Conservation (phyloP, 2,329 filamentous ascomycete genomes). For the Fusarium scirpi region DNA sequence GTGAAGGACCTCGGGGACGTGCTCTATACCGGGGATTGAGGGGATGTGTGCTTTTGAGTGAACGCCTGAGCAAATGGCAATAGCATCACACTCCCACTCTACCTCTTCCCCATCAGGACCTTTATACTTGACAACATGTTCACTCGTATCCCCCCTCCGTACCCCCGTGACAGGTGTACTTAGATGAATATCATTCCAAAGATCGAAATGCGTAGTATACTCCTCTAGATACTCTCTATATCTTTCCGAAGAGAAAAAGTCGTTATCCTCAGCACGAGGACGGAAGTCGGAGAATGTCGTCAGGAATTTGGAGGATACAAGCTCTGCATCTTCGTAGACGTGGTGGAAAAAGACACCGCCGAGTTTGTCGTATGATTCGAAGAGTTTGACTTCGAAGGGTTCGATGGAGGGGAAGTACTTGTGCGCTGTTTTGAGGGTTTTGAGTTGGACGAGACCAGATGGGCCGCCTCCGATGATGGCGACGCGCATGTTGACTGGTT, state of each 20-base stretch:
- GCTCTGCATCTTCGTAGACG: constrained; percentile 1
- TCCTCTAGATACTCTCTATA: constrained; percentile 1
- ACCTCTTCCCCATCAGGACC: neutral
- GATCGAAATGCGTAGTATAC: neutral
- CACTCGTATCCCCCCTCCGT: neutral
- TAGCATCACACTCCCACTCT: constrained; percentile 8
- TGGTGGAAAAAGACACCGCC: neutral
- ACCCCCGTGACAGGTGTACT: neutral
- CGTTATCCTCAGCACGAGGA: neutral
- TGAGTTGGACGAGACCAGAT: neutral
- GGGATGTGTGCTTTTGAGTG: constrained; percentile 5
- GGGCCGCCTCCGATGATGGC: neutral
- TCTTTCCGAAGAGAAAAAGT: neutral
- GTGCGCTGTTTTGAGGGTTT: neutral
- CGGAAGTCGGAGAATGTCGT: constrained; percentile 8
- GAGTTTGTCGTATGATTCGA: constrained; percentile 1
- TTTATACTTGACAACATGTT: neutral
- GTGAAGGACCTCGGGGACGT: neutral
- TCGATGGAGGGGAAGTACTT: neutral
- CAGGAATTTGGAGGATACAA: constrained; percentile 2
- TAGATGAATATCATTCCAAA: neutral
- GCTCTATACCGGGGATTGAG: neutral
- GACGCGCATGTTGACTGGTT: neutral
- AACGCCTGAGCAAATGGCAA: constrained; percentile 1
- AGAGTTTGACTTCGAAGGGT: neutral